Evolutionary conservation across 1,284 basidiomycete species (phyloP).

Genomic region (Malassezia caprae): DNA sequence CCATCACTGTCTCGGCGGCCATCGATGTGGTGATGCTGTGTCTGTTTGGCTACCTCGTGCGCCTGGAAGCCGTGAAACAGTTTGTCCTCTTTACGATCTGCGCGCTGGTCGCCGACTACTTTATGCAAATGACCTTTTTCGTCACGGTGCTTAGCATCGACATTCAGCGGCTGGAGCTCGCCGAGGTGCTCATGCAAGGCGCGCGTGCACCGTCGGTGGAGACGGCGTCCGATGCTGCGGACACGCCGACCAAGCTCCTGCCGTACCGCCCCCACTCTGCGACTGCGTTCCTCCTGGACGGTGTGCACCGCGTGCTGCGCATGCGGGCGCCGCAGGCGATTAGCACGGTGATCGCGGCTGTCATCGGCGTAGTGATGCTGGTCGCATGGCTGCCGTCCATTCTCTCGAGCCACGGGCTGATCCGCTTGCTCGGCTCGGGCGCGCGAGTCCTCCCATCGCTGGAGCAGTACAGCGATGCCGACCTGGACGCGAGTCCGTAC

Average conservation of each 20-base stretch:
- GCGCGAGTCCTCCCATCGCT: not conserved
- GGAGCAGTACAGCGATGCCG: not conserved
- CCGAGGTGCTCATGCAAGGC: constrained; percentile 19
- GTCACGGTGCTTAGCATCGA: constrained; percentile 80
- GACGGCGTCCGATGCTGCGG: not conserved
- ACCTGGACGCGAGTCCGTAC: constrained; percentile 6
- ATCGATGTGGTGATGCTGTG: constrained; percentile 74
- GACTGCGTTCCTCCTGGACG: not conserved
- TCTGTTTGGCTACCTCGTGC: constrained; percentile 64
- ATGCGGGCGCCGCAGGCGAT: not conserved
- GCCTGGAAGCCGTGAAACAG: constrained; percentile 70
- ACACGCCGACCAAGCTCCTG: not conserved
- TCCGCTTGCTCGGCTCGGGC: not conserved
- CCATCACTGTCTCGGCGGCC: constrained; percentile 81
- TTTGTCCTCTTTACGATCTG: constrained; percentile 90
- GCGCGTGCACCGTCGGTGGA: not conserved
- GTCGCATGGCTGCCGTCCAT: not conserved
- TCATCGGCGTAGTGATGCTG: not conserved
- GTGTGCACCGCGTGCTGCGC: constrained; percentile 3
- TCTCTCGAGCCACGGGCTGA: not conserved
- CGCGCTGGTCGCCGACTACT: constrained; percentile 90
- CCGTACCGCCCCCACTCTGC: constrained; percentile 7
- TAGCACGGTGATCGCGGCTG: not conserved
- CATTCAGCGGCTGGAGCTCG: constrained; percentile 71
- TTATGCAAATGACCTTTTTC: constrained; percentile 83